Conservation (phyloP, 345 rosid genomes). For the Aegle marmelos region DNA sequence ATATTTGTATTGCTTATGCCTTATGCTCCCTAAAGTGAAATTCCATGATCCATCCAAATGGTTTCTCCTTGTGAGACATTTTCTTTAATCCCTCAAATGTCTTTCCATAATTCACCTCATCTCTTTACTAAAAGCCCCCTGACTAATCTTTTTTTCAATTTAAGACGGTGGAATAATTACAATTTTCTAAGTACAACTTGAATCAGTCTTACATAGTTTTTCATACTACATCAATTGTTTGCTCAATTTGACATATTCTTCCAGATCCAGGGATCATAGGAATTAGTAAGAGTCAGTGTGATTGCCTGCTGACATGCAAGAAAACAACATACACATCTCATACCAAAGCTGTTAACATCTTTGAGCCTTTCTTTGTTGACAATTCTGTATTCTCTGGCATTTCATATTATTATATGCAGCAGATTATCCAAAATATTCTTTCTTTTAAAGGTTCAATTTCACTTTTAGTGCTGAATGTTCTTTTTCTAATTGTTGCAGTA, state of each 20-base stretch:
- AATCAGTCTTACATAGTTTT: no score
- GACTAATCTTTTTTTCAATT: neutral
- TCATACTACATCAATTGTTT: no score
- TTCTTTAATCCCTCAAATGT: neutral
- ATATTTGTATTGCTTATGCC: neutral
- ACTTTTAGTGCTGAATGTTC: neutral
- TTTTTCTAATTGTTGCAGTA: slow-evolving; percentile 22
- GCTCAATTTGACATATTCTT: no score
- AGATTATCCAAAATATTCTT: neutral
- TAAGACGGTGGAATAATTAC: no score
- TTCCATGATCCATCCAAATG: neutral
- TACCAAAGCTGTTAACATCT: neutral
- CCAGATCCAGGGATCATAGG: no score
- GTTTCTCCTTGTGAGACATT: neutral
- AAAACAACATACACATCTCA: neutral
- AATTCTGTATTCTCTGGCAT: neutral
- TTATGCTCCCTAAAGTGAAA: neutral
- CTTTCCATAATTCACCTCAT: neutral
- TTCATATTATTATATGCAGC: neutral
- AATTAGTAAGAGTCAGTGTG: no score
- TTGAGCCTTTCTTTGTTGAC: neutral
- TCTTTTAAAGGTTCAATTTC: neutral
- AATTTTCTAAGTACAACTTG: no score
- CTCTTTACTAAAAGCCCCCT: neutral
- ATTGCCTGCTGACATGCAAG: neutral